Evolutionary conservation across 2,329 filamentous ascomycete genomes (phyloP).

Genomic region (Drechslerella coelobrocha): DNA sequence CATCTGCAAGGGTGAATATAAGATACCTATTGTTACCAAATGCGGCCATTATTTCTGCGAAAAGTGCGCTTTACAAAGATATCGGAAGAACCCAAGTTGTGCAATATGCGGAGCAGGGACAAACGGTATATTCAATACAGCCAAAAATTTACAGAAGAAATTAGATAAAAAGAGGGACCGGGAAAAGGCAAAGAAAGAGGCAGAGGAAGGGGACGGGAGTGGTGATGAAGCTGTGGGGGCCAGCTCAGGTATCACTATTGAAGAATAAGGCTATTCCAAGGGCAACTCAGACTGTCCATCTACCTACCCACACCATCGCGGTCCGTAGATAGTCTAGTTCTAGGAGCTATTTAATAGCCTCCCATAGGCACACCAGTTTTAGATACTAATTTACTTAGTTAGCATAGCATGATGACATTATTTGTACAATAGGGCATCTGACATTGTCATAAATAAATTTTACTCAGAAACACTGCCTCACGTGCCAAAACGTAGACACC

Average conservation of each 20-base stretch:
- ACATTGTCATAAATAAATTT: no score
- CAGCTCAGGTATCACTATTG: conserved; percentile 31
- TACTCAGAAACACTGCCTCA: no score
- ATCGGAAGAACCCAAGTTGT: conserved; percentile 84
- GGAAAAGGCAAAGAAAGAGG: conserved; percentile 66
- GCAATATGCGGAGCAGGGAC: conserved; percentile 85
- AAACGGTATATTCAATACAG: conserved; percentile 85
- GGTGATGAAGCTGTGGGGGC: conserved; percentile 14
- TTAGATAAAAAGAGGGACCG: conserved; percentile 74
- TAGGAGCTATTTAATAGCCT: no score
- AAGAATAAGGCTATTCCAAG: no score
- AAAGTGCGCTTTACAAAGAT: conserved; percentile 82
- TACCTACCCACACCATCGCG: no score
- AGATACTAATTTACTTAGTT: no score
- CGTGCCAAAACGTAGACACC: no score
- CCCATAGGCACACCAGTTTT: no score
- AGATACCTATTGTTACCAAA: conserved; percentile 80
- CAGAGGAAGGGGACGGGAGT: conserved; percentile 54
- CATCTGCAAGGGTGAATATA: conserved; percentile 81
- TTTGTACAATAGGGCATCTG: no score
- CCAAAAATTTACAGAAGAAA: conserved; percentile 80
- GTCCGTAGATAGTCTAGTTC: no score
- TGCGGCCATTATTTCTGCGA: conserved; percentile 98
- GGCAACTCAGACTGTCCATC: no score
- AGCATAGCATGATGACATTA: no score